These are phyloP conservation scores for Ganoderma meredithae DNA, from an alignment of 1,284 basidiomycete genomes.

Conservation along the genomic window DNA sequence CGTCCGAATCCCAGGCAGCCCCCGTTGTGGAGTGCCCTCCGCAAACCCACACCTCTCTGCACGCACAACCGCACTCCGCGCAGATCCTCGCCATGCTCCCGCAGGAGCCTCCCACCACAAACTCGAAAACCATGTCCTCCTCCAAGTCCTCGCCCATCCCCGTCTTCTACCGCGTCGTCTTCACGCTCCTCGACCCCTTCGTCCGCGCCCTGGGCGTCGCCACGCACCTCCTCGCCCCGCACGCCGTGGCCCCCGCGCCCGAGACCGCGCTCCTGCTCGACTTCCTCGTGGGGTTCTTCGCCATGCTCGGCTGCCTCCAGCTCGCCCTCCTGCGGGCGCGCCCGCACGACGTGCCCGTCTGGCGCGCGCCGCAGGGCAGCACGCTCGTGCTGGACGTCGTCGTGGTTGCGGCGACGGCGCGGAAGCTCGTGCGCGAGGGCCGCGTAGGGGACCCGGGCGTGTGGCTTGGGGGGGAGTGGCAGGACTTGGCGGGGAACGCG, in stretches of 20 bases:
- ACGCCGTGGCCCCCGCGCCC: no score
- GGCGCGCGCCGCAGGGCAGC: not conserved
- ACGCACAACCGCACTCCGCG: not conserved
- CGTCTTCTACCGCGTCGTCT: not conserved
- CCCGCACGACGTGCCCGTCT: not conserved
- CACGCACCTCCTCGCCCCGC: not conserved
- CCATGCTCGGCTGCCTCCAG: conserved; percentile 4
- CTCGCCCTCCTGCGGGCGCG: not conserved
- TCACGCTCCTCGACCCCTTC: conserved; percentile 9
- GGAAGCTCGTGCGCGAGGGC: not conserved
- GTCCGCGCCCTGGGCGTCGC: conserved; percentile 3
- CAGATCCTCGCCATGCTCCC: not conserved
- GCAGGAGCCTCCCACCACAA: no score
- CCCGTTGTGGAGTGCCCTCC: no score
- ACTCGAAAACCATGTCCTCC: not conserved
- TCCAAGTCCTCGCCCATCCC: not conserved
- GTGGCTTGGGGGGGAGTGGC: conserved; percentile 3
- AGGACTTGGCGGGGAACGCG: conserved; percentile 2
- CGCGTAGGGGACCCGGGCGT: not conserved
- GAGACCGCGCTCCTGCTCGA: conserved; percentile 7
- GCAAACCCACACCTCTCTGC: not conserved
- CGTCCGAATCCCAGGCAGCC: no score
- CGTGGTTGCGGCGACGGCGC: not conserved
- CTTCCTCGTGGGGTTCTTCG: conserved; percentile 2
- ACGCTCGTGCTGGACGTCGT: conserved; percentile 3